A percentile compares a stretch with the other conserved stretches of the same genome.
These are phyloP conservation scores for Pythium apleroticum DNA, from an alignment of 352 stramenopile genomes.

Conservation along the genomic window DNA sequence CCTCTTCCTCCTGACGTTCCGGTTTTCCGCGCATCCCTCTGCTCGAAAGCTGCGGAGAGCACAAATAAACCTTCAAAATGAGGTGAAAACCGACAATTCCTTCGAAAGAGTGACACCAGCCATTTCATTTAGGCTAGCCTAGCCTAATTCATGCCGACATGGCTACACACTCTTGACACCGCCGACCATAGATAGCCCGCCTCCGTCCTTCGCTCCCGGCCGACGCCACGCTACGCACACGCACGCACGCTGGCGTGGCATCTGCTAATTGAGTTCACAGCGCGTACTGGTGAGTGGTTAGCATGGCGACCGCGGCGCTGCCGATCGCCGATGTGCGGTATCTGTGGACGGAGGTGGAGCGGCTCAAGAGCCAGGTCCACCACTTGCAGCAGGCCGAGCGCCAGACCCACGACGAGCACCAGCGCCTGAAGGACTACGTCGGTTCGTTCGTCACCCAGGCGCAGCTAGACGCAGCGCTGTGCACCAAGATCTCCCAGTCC, in stretches of 20 bases:
- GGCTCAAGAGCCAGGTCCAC: constrained; percentile 51
- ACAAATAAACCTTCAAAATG: constrained; percentile 15
- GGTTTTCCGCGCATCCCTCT: constrained; percentile 7
- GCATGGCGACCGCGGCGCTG: constrained; percentile 4
- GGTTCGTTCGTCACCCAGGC: constrained; percentile 53
- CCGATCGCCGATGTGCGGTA: constrained; percentile 43
- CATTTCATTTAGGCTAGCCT: background rate
- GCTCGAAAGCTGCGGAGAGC: background rate
- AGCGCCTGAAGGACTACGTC: constrained; percentile 36
- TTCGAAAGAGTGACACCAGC: constrained; percentile 6
- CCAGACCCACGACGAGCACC: constrained; percentile 31
- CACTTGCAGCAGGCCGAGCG: constrained; percentile 37
- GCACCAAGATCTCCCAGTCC: constrained; percentile 52
- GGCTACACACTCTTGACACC: constrained; percentile 14
- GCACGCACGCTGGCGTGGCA: background rate
- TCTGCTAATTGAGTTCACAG: background rate
- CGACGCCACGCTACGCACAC: no score
- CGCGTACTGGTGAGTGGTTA: background rate
- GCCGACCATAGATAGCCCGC: background rate
- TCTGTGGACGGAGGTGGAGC: constrained; percentile 58
- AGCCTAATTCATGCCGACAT: constrained; percentile 4
- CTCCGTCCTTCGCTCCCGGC: background rate
- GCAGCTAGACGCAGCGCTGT: constrained; percentile 62
- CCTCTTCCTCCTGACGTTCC: constrained; percentile 4
- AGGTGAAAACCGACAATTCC: constrained; percentile 14